A percentile compares a stretch with the other conserved stretches of the same genome.
These are phyloP conservation scores for Ustilago trichophora DNA, from an alignment of 1,284 basidiomycete species.

Conservation along the genomic window DNA sequence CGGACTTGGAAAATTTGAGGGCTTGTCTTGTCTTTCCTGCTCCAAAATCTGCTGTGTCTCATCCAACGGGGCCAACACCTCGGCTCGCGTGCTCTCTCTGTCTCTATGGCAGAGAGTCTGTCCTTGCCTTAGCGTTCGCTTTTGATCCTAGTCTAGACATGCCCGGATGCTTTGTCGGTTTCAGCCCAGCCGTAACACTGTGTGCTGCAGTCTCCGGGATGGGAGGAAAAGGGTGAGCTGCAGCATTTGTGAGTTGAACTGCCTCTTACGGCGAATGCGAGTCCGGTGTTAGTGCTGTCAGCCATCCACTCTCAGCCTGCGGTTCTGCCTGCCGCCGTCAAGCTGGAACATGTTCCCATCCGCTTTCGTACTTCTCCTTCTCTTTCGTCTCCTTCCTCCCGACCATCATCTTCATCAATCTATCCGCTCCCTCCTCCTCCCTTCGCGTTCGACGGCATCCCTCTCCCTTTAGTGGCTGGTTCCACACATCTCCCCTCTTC, in stretches of 20 bases:
- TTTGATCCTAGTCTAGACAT: background rate
- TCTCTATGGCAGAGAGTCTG: background rate
- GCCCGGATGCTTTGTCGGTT: background rate
- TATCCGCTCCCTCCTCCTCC: background rate
- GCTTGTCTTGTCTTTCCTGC: conserved; percentile 1
- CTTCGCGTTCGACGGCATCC: conserved; percentile 12
- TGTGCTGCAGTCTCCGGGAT: background rate
- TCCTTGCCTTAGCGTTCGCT: background rate
- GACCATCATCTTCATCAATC: conserved; percentile 6
- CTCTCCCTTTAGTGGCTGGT: conserved; percentile 29
- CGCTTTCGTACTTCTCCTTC: background rate
- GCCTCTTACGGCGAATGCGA: no score
- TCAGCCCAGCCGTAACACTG: background rate
- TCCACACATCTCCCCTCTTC: conserved; percentile 17
- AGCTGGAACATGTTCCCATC: background rate
- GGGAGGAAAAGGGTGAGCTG: background rate
- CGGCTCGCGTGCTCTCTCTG: background rate
- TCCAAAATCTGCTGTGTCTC: conserved; percentile 1
- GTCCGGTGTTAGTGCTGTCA: background rate
- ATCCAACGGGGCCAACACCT: conserved; percentile 12
- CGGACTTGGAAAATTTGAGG: conserved; percentile 8
- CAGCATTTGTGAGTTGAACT: no score
- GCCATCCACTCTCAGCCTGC: no score
- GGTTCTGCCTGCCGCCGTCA: no score
- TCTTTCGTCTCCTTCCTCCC: background rate